Evolutionary conservation across 2,329 filamentous ascomycete genomes (phyloP).

Genomic region (Sarocladiaceae sp.): DNA sequence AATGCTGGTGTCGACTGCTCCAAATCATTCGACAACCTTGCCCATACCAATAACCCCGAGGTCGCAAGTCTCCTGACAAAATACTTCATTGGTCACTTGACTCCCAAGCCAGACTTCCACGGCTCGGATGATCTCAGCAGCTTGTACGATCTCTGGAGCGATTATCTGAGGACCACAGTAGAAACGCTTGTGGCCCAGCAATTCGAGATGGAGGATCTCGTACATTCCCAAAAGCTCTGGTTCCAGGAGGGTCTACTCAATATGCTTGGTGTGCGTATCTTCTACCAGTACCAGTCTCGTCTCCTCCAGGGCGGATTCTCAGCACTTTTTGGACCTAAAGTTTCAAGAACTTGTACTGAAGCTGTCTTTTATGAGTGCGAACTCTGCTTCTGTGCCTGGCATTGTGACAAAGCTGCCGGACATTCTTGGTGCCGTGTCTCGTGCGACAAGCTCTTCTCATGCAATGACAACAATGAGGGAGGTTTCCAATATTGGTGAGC

Average conservation of each 20-base stretch:
- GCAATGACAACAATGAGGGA: slow-evolving; percentile 43
- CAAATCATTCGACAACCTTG: slow-evolving; percentile 48
- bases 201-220: slow-evolving; percentile 49
- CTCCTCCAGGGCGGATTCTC: slow-evolving; percentile 47
- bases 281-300: slow-evolving; percentile 49
- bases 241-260: slow-evolving; percentile 41
- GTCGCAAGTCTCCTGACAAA: slow-evolving; percentile 48
- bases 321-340: slow-evolving; percentile 45
- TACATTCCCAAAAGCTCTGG: slow-evolving; percentile 42
- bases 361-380: slow-evolving; percentile 45
- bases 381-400: slow-evolving; percentile 28
- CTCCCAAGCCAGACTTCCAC: slow-evolving; percentile 45
- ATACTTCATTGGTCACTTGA: slow-evolving; percentile 49
- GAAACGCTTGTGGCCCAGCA: slow-evolving; percentile 49
- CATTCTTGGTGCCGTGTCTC: slow-evolving; percentile 19
- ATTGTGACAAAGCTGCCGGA: slow-evolving; percentile 31
- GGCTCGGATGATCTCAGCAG: slow-evolving; percentile 35
- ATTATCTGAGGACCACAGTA: slow-evolving; percentile 43
- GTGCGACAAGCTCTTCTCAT: slow-evolving; percentile 34
- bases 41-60: slow-evolving; percentile 51
- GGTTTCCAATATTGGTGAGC: slow-evolving; percentile 44
- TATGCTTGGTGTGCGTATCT: slow-evolving; percentile 45
- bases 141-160: slow-evolving; percentile 46
- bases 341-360: slow-evolving; percentile 50
- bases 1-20: slow-evolving; percentile 52